Percentiles rank a stretch among this genome's conserved stretches.
phyloP scores from a whole-genome alignment of 371 early-diverging fungal species.

The Mortierella sp. region DNA sequence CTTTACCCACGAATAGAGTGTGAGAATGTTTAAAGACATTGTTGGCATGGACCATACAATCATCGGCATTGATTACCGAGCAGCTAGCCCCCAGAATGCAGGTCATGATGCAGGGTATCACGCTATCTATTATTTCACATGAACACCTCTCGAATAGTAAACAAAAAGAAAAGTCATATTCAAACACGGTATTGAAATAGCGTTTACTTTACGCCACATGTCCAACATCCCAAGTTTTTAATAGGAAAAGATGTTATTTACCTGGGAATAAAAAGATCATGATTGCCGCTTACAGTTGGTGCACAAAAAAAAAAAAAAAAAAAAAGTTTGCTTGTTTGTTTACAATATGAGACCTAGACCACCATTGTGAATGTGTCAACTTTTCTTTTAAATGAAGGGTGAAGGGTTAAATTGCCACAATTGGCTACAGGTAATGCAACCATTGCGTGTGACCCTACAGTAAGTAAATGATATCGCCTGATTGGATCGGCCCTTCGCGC shows the following conservation, averaged over 20 bases:
- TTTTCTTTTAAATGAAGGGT: neutral
- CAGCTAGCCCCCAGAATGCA: too few relatives aligned
- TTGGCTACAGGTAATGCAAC: neutral
- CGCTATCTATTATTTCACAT: neutral
- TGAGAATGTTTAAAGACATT: slow-evolving; percentile 6
- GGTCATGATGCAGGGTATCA: neutral
- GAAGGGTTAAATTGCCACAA: neutral
- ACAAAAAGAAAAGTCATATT: neutral
- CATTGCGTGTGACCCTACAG: slow-evolving; percentile 28
- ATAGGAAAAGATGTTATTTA: neutral
- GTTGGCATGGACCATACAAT: slow-evolving; percentile 1
- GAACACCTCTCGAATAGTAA: neutral
- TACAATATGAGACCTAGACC: neutral
- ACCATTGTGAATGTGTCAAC: neutral
- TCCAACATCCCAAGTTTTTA: too few relatives aligned
- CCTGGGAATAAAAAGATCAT: neutral
- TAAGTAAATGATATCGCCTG: slow-evolving; percentile 1
- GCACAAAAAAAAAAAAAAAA: neutral
- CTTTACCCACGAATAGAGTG: slow-evolving; percentile 9
- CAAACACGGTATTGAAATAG: neutral
- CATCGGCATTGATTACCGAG: too few relatives aligned
- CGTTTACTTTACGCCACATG: neutral
- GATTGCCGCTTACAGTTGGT: neutral
- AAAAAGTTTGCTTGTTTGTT: neutral
- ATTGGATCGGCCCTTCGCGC: neutral